Evolutionary conservation across 1,284 basidiomycete species (phyloP), one percentile per base, ranked within the genome.

Genomic region (Moniliella sp.): DNA sequence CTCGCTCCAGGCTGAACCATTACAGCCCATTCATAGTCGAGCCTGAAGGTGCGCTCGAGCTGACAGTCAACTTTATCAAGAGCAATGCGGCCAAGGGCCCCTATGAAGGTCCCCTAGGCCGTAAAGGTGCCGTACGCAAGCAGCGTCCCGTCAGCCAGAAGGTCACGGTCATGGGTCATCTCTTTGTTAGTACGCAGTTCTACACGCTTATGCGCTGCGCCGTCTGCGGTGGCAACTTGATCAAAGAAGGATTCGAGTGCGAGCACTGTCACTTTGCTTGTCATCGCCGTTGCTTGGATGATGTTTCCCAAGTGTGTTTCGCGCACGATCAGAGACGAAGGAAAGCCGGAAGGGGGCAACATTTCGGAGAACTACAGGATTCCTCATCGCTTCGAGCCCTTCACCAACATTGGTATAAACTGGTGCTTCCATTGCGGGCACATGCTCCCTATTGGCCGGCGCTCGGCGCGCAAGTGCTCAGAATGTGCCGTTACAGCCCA

Each of bases 301-400:
- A 97, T 63, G 88, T 97, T 97, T 48, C 97, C 88, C 4, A 97
- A 94, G 63, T 99, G 91, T 68, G 93, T 97, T 50, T 86, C 82
- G 30, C 93, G 94, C 64, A 86, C 82, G 31, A 83, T 80, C 57
- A 78, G 75, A 37, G 88, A 97, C 63, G 88, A 82, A 63, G 86
- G 94, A 64, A 93, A 94, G 67, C n/a, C n/a, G n/a, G n/a, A n/a
- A n/a, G n/a, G n/a, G n/a, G n/a, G n/a, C n/a, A n/a, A n/a, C n/a
- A n/a, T n/a, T n/a, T n/a, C n/a, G n/a, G 84, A 97, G 62, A 97
- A 99, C 56, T 86, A 97, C 64, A 79, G 91, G 35, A 97, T 99
- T 52, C 91, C 91, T 28, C 91, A 99, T 64, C 78, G 91, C 15
- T 99, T 97, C 66, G 82, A 88, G 55, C 76, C 84, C 17, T 75